Percentiles rank a stretch among this genome's conserved stretches.
Evolutionary conservation across 169 alveolate genomes (phyloP).

Genomic region (Eimeria praecox): DNA sequence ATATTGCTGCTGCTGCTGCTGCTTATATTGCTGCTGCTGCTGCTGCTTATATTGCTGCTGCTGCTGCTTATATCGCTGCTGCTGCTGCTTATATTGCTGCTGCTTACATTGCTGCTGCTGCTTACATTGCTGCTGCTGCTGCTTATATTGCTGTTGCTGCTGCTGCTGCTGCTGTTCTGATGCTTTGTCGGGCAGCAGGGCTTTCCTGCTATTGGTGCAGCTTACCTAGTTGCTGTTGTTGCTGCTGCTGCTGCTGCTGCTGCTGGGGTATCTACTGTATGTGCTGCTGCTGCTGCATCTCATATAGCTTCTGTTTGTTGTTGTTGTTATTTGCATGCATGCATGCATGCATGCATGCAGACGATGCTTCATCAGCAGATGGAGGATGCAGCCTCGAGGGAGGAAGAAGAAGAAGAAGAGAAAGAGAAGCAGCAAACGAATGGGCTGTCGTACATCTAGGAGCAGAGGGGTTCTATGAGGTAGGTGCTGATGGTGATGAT

Average conservation of each 20-base stretch:
- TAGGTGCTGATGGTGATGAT: neutral
- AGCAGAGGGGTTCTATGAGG: conserved; percentile 39
- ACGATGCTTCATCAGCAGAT: neutral
- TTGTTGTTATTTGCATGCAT: no score
- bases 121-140: neutral
- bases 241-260: conserved; percentile 53
- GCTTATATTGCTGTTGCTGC: conserved; percentile 49
- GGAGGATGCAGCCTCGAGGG: neutral
- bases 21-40: neutral
- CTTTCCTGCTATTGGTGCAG: neutral
- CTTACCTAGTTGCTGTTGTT: neutral
- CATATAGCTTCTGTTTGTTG: no score
- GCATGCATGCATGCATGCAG: no score
- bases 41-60: neutral
- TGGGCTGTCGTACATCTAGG: conserved; percentile 57
- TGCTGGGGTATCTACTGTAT: no score
- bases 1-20: no score
- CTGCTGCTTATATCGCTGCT: neutral
- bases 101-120: neutral
- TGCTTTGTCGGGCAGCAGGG: no score
- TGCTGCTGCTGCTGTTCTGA: no score
- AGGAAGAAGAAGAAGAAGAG: neutral
- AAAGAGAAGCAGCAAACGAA: neutral
- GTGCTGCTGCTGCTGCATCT: no score
- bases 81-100: neutral